Percentiles rank a stretch among this genome's conserved stretches.
Evolutionary conservation across 1,284 basidiomycete species (phyloP).

Genomic region (Apiotrichum mycotoxinovorans): DNA sequence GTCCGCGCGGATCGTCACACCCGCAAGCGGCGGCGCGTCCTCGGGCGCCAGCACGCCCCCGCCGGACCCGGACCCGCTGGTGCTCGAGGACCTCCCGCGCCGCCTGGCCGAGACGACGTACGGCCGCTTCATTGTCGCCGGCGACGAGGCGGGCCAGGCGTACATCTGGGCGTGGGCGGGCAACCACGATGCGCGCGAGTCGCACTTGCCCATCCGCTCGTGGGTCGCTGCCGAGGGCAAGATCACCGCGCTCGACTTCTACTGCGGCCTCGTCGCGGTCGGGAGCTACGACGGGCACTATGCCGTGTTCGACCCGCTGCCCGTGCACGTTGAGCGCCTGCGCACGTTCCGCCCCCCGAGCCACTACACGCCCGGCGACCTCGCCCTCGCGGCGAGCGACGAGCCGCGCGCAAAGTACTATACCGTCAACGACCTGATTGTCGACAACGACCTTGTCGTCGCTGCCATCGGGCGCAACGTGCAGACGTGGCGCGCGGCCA

Average conservation of each 20-base stretch:
- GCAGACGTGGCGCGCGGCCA: slow-evolving; percentile 45
- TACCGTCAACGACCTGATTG: slow-evolving; percentile 44
- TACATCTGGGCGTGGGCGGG: slow-evolving; percentile 46
- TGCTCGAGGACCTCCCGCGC: slow-evolving; percentile 7
- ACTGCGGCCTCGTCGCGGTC: slow-evolving; percentile 40
- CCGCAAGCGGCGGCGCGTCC: background rate
- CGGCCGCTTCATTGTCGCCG: slow-evolving; percentile 36
- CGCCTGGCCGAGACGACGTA: slow-evolving; percentile 14
- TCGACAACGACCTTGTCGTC: slow-evolving; percentile 46
- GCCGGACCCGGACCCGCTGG: background rate
- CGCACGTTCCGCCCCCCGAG: slow-evolving; percentile 37
- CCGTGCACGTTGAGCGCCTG: slow-evolving; percentile 27
- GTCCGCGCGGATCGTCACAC: slow-evolving; percentile 18
- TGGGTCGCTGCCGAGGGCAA: slow-evolving; percentile 37
- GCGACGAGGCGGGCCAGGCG: slow-evolving; percentile 35
- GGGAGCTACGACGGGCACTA: slow-evolving; percentile 43
- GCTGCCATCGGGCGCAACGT: slow-evolving; percentile 43
- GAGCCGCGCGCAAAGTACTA: slow-evolving; percentile 31
- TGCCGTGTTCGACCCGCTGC: slow-evolving; percentile 43
- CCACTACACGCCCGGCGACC: slow-evolving; percentile 35
- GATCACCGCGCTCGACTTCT: slow-evolving; percentile 38
- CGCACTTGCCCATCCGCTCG: slow-evolving; percentile 25
- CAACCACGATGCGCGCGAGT: slow-evolving; percentile 3
- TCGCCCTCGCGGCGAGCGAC: slow-evolving; percentile 28
- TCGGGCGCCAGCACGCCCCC: slow-evolving; percentile 10